These are phyloP conservation scores for Penicillium paradoxum DNA, from an alignment of 495 filamentous ascomycete species.

Conservation along the genomic window DNA sequence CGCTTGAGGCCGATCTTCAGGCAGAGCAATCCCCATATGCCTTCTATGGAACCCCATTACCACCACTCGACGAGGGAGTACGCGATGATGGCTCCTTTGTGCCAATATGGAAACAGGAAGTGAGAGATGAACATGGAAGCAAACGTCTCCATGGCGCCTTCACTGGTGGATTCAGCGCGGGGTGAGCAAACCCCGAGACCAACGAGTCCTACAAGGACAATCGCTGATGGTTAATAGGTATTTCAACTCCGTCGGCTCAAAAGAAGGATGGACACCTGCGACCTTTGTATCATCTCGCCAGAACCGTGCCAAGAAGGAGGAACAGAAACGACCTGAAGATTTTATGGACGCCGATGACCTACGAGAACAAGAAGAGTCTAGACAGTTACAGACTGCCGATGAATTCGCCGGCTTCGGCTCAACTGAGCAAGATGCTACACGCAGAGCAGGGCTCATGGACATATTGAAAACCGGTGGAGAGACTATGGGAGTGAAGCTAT, in stretches of 20 bases:
- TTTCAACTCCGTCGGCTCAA: constrained; percentile 96
- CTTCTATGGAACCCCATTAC: constrained; percentile 80
- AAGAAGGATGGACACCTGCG: constrained; percentile 93
- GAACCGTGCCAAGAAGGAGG: constrained; percentile 66
- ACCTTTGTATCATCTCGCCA: constrained; percentile 87
- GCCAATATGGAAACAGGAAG: constrained; percentile 95
- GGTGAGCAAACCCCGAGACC: constrained; percentile 49
- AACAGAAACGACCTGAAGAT: constrained; percentile 69
- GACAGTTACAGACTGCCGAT: constrained; percentile 62
- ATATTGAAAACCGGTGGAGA: constrained; percentile 71
- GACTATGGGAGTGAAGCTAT: constrained; percentile 81
- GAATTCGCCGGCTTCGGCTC: constrained; percentile 75
- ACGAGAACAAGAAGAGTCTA: constrained; percentile 75
- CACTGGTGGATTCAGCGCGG: constrained; percentile 93
- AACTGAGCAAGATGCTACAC: constrained; percentile 51
- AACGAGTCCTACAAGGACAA: not conserved
- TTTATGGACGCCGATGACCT: constrained; percentile 99
- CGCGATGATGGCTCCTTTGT: constrained; percentile 94
- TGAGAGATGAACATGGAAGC: constrained; percentile 85
- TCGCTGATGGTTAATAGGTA: constrained; percentile 53
- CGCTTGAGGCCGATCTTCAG: constrained; percentile 73
- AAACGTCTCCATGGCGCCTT: constrained; percentile 95
- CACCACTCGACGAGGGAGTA: constrained; percentile 67
- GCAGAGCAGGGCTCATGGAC: constrained; percentile 62
- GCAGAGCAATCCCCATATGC: constrained; percentile 73